Percentiles rank a stretch among this genome's conserved stretches.
phyloP scores from a whole-genome alignment of 2,329 filamentous ascomycete species.

The Pseudocercospora fuligena region DNA sequence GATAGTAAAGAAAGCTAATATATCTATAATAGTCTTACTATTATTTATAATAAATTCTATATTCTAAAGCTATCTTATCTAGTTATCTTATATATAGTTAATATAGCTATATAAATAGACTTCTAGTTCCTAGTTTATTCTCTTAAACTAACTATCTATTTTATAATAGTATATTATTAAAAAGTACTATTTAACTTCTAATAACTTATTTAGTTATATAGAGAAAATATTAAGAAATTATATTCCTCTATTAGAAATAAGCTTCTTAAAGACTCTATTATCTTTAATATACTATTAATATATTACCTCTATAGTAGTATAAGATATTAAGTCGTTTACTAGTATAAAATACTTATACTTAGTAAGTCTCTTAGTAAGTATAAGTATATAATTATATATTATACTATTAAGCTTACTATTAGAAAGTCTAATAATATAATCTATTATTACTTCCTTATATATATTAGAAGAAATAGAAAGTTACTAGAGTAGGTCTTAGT shows the following conservation, averaged over 20 bases:
- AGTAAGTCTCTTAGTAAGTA: background rate
- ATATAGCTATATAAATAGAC: too few relatives aligned
- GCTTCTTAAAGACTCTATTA: background rate
- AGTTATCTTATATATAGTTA: too few relatives aligned
- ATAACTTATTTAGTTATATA: background rate
- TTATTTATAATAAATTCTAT: too few relatives aligned
- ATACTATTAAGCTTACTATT: background rate
- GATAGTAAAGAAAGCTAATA: background rate
- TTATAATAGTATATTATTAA: background rate
- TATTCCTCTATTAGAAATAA: background rate
- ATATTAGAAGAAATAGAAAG: background rate
- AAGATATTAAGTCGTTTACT: background rate
- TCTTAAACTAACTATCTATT: background rate
- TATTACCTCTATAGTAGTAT: background rate
- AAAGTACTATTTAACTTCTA: background rate
- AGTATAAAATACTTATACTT: background rate
- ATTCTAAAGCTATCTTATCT: too few relatives aligned
- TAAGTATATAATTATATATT: too few relatives aligned
- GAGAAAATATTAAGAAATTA: background rate
- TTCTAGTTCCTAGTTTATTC: background rate
- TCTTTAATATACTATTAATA: too few relatives aligned
- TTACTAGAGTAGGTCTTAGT: background rate
- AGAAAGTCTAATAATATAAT: background rate
- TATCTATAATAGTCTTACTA: too few relatives aligned
- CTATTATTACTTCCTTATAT: background rate